Base-by-base conservation (phyloP, 345 rosid species). In the Populus pruinosa region DNA sequence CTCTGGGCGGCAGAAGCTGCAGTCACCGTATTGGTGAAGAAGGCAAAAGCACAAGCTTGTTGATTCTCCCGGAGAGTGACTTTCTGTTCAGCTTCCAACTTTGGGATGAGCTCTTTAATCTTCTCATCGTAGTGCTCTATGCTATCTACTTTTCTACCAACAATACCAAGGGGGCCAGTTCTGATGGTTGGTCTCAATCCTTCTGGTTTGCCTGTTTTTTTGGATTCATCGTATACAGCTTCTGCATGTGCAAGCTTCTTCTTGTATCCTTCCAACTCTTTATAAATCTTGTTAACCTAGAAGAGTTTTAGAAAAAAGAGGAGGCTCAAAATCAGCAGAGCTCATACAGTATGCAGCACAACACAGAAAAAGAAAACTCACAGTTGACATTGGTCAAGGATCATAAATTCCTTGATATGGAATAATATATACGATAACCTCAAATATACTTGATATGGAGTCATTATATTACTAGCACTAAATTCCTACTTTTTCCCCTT, bases 191-290 rank as follows among this genome's bases (percentile, higher is more conserved):
- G 95, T 74, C 89, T 84, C 49, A 79, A 62, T 43, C 89, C 89
- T 73, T 85, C 87, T 1, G 87, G 81, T 59, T 81, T 78, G 70
- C 85, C 83, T 1, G 65, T 71, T 6, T 70, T 77, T 82, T 74
- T 85, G 29, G 94, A 86, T 53, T 76, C 74, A 6, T 79, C 87
- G 67, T 78, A 81, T 69, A 90, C 66, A 8, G 91, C 93, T 85
- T 93, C 97, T 10, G 95, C 90, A 18, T 78, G 97, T 5, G 78
- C 90, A 59, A 93, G 97, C 86, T 93, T 94, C 89, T 91, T 95
- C 80, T 78, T 91, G 88, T 79, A 94, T 36, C 92, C 91, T 85
- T 90, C 97, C 83, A 95, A 76, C 29, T 87, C 84, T 72, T 78
- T 71, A 85, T 90, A 87, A 72, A 93, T 89, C 86, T 95, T 93